phyloP scores from a whole-genome alignment of 768 basidiomycete species.

The Suillus brevipes region DNA sequence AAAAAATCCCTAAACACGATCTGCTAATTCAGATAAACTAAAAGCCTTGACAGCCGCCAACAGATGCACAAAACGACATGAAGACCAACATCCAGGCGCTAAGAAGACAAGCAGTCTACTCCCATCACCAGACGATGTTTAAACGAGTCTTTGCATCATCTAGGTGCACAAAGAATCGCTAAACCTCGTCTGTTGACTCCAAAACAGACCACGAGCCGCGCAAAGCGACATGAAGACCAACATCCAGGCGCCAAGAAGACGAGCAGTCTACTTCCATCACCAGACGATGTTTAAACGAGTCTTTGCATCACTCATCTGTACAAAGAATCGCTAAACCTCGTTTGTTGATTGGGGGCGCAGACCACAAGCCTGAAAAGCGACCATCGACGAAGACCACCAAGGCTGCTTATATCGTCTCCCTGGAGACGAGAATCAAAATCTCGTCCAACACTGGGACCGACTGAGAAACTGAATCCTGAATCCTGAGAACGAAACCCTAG shows the following conservation, averaged over 20 bases:
- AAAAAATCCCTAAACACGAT: not conserved
- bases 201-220: too few species aligned
- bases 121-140: not conserved
- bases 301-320: too few species aligned
- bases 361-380: too few species aligned
- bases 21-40: not conserved
- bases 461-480: not conserved
- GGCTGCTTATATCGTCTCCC: not conserved
- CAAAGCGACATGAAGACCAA: too few species aligned
- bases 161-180: too few species aligned
- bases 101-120: not conserved
- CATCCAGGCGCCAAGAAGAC: not conserved
- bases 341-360: too few species aligned
- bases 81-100: not conserved
- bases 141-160: too few species aligned
- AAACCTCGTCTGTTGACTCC: too few species aligned
- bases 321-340: too few species aligned
- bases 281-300: not conserved
- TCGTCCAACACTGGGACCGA: not conserved
- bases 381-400: too few species aligned
- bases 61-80: not conserved
- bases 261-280: not conserved
- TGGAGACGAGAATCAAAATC: not conserved
- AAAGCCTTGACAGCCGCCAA: not conserved
- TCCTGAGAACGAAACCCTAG: not conserved